Evolutionary conservation across 805 yeast species (phyloP), one percentile per base, ranked within the genome.

Genomic region (Ascoidea rubescens): DNA sequence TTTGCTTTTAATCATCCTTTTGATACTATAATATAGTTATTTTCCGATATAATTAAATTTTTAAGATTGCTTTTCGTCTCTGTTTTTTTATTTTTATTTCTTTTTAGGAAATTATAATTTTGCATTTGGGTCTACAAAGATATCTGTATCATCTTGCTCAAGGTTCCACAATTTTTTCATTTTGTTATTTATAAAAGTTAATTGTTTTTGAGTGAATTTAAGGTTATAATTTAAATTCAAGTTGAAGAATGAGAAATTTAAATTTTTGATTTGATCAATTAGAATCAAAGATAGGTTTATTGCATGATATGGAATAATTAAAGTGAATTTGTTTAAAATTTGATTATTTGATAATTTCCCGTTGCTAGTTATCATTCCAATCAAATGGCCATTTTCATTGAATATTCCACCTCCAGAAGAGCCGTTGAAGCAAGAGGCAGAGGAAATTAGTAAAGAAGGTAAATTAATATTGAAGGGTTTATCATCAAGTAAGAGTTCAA

Each of bases 391-490:
- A 37, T 37, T 37, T 2, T 37, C 14, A 37, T 37, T 14, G 2
- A 37, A 37, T 37, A 37, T 37, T 37, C 14, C 43, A 37, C 43
- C 43, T 2, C 43, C 43, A 10, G 43, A 37, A 37, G 58, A 65
- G 48, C 67, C 67, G 4, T 47, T 53, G 5, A 46, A 53, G 28
- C 68, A 65, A 6, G 65, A 64, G n/a, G 63, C 62, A 17, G 47
- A 50, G 17, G 63, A 56, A 65, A 37, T 37, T 37, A 37, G 14
- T 37, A 37, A 37, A 37, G 43, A 37, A 37, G 43, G 43, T 37
- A 37, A 37, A 37, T 37, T 37, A 10, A 37, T 37, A 37, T 37
- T 37, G 14, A 37, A 37, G 14, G 43, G 43, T 37, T 37, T 37
- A 10, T 8, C 8, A 37, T 8, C 14, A 10, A 14, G 14, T 10